Base-by-base conservation (phyloP, 306 rosid genomes). In the Corylus heterophylla region DNA sequence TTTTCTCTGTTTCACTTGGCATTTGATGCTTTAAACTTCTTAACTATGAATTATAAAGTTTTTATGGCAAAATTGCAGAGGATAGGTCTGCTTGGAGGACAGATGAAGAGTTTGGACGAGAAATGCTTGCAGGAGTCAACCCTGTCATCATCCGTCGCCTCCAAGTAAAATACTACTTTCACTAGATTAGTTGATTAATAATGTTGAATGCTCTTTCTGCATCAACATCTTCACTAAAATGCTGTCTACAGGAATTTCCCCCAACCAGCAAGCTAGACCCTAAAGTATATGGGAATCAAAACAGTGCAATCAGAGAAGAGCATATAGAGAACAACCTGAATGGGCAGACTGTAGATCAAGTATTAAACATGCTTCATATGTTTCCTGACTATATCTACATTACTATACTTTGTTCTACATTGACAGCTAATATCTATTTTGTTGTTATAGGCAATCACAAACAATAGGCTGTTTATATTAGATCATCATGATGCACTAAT, bases 121-220 rank as follows among this genome's bases (percentile, higher is more conserved):
- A 95, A 90, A 95, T 90, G 98, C 89, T 95, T 20, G 97, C 99
- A 0, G 99, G 99, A 37, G 97, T 95, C 61, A 95, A 93, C 82
- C 99, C 99, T 44, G 92, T 95, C n/a, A 76, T 88, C 78, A 91
- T 95, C 48, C 63, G 91, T 20, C 87, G 91, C 67, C 96, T 95
- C 76, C 78, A 79, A 73, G 99, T 93, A 88, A 69, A 72, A 58
- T 50, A 45, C 12, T 61, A 44, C 54, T 71, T 72, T 66, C 48
- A 27, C 11, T 64, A 11, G 8, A 72, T 75, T 66, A 63, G 52
- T 45, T 56, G 51, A 67, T 55, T 35, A 44, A 73, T 20, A 25
- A 37, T 20, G 44, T 54, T 74, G 45, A 12, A 20, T 27, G 73
- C 31, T 72, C 13, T 56, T 82, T 62, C 51, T 70, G 20, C 74